Evolutionary conservation across 306 rosid genomes (phyloP).

Genomic region (Trifolium dubium): DNA sequence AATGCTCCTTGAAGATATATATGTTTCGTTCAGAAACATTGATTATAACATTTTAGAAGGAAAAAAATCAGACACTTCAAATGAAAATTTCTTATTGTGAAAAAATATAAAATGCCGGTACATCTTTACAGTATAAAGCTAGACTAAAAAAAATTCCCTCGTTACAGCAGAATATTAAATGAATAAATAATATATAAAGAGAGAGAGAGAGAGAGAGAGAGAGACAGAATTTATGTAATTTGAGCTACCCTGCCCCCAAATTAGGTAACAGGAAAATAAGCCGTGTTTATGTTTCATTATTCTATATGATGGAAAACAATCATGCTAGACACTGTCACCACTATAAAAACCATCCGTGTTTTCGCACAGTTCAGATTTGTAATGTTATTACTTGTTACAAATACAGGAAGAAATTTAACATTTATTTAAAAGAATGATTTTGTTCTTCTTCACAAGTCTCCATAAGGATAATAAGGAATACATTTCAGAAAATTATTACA

Average conservation of each 20-base stretch:
- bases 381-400: not conserved
- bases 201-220: not conserved
- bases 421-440: slow-evolving; percentile 10
- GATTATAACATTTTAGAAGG: slow-evolving; percentile 21
- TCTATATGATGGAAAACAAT: not conserved
- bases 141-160: not conserved
- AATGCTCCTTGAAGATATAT: slow-evolving; percentile 17
- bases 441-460: slow-evolving; percentile 19
- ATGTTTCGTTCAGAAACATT: slow-evolving; percentile 34
- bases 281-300: not conserved
- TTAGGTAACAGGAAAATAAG: not conserved
- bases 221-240: not conserved
- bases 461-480: slow-evolving; percentile 5
- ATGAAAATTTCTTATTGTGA: slow-evolving; percentile 19
- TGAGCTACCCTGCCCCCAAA: not conserved
- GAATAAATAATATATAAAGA: not conserved
- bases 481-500: not conserved
- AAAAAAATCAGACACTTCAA: not conserved
- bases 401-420: not conserved
- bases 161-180: slow-evolving; percentile 1
- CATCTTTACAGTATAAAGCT: slow-evolving; percentile 13
- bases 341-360: slow-evolving; percentile 3
- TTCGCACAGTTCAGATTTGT: slow-evolving; percentile 3
- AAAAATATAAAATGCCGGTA: slow-evolving; percentile 2
- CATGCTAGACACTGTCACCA: slow-evolving; percentile 18